These are phyloP conservation scores for Mycena maculata DNA, from an alignment of 768 basidiomycete species.

Conservation along the genomic window DNA sequence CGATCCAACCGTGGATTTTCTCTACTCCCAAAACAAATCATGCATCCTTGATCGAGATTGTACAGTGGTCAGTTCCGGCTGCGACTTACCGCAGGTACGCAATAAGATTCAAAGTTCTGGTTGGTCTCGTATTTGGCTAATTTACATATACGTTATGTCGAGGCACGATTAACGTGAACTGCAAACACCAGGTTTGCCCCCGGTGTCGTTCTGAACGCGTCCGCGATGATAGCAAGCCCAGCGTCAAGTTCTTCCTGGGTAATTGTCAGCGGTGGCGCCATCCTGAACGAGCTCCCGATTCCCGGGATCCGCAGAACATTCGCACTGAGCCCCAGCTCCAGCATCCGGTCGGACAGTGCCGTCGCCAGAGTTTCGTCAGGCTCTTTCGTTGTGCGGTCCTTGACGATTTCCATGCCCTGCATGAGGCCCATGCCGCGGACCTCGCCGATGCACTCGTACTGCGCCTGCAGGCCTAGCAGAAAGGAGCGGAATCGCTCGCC, in stretches of 20 bases:
- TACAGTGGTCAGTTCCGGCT: no score
- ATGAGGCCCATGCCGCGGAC: slow-evolving; percentile 36
- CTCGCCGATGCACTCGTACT: slow-evolving; percentile 38
- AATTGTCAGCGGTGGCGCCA: slow-evolving; percentile 36
- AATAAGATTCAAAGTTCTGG: no score
- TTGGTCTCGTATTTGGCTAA: neutral
- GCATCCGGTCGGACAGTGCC: slow-evolving; percentile 32
- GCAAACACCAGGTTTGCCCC: slow-evolving; percentile 29
- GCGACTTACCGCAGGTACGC: no score
- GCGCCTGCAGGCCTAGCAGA: slow-evolving; percentile 32
- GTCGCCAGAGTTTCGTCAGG: slow-evolving; percentile 34
- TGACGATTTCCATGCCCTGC: slow-evolving; percentile 37
- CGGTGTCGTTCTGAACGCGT: slow-evolving; percentile 31
- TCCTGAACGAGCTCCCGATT: slow-evolving; percentile 36
- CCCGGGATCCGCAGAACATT: slow-evolving; percentile 38
- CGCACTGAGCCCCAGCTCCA: slow-evolving; percentile 37
- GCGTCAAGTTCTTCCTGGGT: slow-evolving; percentile 35
- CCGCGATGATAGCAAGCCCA: slow-evolving; percentile 35
- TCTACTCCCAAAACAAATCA: no score
- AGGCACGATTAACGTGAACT: slow-evolving; percentile 4
- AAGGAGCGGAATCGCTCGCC: slow-evolving; percentile 35
- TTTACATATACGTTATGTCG: neutral
- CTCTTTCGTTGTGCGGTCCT: slow-evolving; percentile 33
- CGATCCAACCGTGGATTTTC: no score
- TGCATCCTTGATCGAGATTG: no score